Base-by-base conservation (phyloP, 2,329 filamentous ascomycete species). In the Sclerotinia spermophila region DNA sequence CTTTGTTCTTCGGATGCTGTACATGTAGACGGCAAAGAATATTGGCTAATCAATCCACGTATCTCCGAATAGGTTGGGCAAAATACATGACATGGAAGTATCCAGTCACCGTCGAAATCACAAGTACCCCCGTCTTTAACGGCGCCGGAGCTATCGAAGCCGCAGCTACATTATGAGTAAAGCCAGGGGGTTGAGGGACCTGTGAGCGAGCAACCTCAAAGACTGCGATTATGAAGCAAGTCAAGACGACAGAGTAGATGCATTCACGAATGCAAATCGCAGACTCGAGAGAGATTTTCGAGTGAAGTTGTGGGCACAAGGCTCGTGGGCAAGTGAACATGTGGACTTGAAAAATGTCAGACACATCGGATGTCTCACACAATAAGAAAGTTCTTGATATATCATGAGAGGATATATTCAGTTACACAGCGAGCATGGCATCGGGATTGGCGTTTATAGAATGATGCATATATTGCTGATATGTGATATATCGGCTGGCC, bases 11-110 rank as follows among this genome's bases (percentile, higher is more conserved):
- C 21, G 4, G 7, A n/a, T 24, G 17, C 5, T 42, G 13, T 3
- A 24, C 5, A 30, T 33, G 19, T 2, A 53, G 48, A 53, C n/a
- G n/a, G n/a, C 5, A 17, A 24, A 48, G 55, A 27, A 45, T 17
- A 5, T 8, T n/a, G 24, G 56, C 69, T 71, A 71, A 71, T 62
- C 1, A n/a, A n/a, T 55, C 48, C 11, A 33, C n/a, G 45, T 48
- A 17, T 59, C 42, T 44, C 21, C 35, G 3, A 42, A 70, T 73
- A 97, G 94, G 93, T 75, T 97, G 95, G 94, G 91, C 90, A 33
- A 90, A 91, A 78, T 96, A 94, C 79, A 97, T 97, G 94, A 89
- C 93, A 80, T 98, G 94, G 94, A 90, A 92, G 81, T 96, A 97
- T 79, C 89, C 89, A 0, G 90, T 97, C 70, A 91, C 96, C 72